Conservation (phyloP, 2,329 filamentous ascomycete species). For the Waltergamsia citrina region DNA sequence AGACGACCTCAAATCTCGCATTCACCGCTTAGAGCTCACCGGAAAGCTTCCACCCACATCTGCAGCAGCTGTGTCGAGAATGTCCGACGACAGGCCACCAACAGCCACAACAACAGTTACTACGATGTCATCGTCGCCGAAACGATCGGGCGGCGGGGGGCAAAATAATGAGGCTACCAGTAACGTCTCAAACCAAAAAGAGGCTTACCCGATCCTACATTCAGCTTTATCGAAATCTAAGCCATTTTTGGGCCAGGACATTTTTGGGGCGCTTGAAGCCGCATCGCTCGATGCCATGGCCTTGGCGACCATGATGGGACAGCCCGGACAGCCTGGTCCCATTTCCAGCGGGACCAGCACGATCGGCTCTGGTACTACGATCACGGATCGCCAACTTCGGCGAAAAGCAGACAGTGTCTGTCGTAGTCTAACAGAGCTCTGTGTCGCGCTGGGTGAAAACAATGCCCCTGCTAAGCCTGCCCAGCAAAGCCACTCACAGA, state of each 20-base stretch:
- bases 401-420: slow-evolving; percentile 91
- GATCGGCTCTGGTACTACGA: slow-evolving; percentile 41
- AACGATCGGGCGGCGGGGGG: slow-evolving; percentile 34
- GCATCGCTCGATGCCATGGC: slow-evolving; percentile 74
- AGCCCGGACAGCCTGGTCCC: slow-evolving; percentile 56
- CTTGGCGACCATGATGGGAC: slow-evolving; percentile 69
- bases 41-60: slow-evolving; percentile 80
- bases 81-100: slow-evolving; percentile 71
- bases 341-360: slow-evolving; percentile 59
- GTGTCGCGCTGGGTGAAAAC: slow-evolving; percentile 69
- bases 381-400: slow-evolving; percentile 75
- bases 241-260: slow-evolving; percentile 54
- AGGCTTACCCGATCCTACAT: slow-evolving; percentile 68
- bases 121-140: slow-evolving; percentile 83
- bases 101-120: slow-evolving; percentile 89
- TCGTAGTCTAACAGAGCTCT: slow-evolving; percentile 85
- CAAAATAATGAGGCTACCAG: slow-evolving; percentile 9
- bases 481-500: slow-evolving; percentile 2
- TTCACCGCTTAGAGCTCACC: slow-evolving; percentile 80
- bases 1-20: slow-evolving; percentile 88
- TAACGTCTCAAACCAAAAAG: slow-evolving; percentile 26
- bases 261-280: slow-evolving; percentile 72
- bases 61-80: slow-evolving; percentile 65
- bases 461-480: slow-evolving; percentile 22
- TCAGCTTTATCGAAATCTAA: slow-evolving; percentile 75